A percentile compares a stretch with the other conserved stretches of the same genome.
Evolutionary conservation across 2,329 filamentous ascomycete species (phyloP).

Genomic region (Polychaeton citri): DNA sequence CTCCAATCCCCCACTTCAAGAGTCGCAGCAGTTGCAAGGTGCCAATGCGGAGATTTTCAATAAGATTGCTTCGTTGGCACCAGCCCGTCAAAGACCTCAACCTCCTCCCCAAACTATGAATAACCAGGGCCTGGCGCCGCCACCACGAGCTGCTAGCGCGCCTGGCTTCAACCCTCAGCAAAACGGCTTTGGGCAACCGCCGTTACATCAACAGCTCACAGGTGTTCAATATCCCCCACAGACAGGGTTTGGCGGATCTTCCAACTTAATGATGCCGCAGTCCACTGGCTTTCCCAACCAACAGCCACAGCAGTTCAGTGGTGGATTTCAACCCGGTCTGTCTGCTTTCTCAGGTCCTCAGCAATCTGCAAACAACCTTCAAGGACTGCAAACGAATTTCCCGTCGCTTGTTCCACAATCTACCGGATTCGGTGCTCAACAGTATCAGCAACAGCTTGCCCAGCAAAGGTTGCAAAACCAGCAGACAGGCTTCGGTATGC

Average conservation of each 20-base stretch:
- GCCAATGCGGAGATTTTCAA: conserved; percentile 36
- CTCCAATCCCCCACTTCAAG: conserved; percentile 23
- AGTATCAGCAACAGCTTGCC: conserved; percentile 5
- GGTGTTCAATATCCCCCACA: conserved; percentile 40
- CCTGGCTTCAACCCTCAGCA: conserved; percentile 54
- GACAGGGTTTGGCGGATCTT: conserved; percentile 18
- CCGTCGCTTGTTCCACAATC: conserved; percentile 37
- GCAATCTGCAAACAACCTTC: conserved; percentile 5
- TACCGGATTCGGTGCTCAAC: conserved; percentile 40
- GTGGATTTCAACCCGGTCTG: background rate
- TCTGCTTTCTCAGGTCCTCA: background rate
- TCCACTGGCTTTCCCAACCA: conserved; percentile 7
- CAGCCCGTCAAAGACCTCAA: conserved; percentile 52
- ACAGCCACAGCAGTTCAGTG: background rate
- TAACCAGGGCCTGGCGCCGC: conserved; percentile 61
- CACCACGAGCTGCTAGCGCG: conserved; percentile 71
- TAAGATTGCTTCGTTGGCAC: conserved; percentile 29
- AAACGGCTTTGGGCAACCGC: conserved; percentile 46
- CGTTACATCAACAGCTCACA: conserved; percentile 74
- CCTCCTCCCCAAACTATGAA: conserved; percentile 49
- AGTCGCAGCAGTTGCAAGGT: conserved; percentile 26
- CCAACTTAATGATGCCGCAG: conserved; percentile 20
- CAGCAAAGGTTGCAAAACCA: conserved; percentile 6
- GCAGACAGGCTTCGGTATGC: conserved; percentile 27
- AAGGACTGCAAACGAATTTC: conserved; percentile 19